phyloP scores from a whole-genome alignment of 164 flowering plant species.

The Vitis amurensis region DNA sequence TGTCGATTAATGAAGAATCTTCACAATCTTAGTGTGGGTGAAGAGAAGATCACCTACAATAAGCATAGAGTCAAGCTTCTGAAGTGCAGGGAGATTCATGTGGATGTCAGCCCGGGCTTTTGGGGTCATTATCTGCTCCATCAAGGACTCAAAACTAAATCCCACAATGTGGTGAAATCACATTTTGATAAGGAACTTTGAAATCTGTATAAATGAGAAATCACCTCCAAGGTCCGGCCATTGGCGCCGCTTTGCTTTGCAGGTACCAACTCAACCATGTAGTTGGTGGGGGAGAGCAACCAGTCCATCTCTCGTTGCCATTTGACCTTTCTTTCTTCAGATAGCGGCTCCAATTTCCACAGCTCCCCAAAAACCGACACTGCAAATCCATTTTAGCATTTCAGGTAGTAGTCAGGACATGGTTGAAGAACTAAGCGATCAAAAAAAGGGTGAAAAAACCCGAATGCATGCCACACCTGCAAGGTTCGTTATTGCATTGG shows the following conservation, averaged over 20 bases:
- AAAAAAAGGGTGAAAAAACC: background rate
- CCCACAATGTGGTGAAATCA: background rate
- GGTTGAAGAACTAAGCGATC: background rate
- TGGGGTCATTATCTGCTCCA: slow-evolving; percentile 91
- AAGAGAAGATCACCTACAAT: slow-evolving; percentile 59
- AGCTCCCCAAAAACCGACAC: slow-evolving; percentile 91
- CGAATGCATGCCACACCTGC: slow-evolving; percentile 44
- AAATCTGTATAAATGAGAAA: background rate
- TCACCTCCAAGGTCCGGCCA: slow-evolving; percentile 79
- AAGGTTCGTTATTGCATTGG: slow-evolving; percentile 83
- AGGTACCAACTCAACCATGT: slow-evolving; percentile 96
- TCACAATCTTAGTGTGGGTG: background rate
- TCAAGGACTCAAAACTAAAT: slow-evolving; percentile 7
- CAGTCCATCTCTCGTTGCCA: slow-evolving; percentile 91
- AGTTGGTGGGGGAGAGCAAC: slow-evolving; percentile 87
- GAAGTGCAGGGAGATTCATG: slow-evolving; percentile 93
- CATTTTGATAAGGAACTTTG: background rate
- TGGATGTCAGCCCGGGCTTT: slow-evolving; percentile 84
- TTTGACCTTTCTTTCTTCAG: slow-evolving; percentile 68
- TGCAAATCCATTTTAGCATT: slow-evolving; percentile 29
- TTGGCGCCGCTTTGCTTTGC: slow-evolving; percentile 72
- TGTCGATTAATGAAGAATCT: background rate
- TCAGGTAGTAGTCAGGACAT: background rate
- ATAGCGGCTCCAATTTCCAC: slow-evolving; percentile 92
- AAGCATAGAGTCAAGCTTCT: slow-evolving; percentile 91